phyloP scores from a whole-genome alignment of 371 early-diverging fungal genomes.

The Syncephalastrum contaminatum region DNA sequence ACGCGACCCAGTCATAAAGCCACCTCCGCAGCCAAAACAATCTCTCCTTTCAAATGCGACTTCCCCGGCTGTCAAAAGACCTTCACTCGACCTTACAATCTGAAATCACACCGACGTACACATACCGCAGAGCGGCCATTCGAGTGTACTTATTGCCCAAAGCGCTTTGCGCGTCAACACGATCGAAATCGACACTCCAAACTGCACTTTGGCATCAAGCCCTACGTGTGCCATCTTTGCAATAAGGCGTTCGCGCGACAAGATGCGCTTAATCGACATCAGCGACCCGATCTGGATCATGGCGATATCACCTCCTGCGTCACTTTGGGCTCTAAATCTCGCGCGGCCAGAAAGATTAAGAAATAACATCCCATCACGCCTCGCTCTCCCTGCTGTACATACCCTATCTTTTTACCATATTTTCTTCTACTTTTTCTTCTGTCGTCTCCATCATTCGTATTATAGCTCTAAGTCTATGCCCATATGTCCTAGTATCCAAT shows the following conservation, averaged over 20 bases:
- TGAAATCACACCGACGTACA: slow-evolving; percentile 78
- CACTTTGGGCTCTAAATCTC: too few species aligned
- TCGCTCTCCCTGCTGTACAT: too few species aligned
- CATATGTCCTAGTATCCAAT: too few species aligned
- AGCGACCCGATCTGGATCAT: slow-evolving; percentile 9
- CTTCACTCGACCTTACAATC: slow-evolving; percentile 79
- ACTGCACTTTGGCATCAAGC: slow-evolving; percentile 66
- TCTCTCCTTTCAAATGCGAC: slow-evolving; percentile 19
- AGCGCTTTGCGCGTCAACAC: slow-evolving; percentile 70
- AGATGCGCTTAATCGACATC: slow-evolving; percentile 72
- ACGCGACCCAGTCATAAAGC: background rate
- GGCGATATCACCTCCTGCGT: too few species aligned
- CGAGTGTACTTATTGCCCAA: slow-evolving; percentile 61
- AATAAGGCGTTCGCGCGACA: slow-evolving; percentile 73
- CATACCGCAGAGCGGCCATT: slow-evolving; percentile 77
- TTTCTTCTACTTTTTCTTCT: too few species aligned
- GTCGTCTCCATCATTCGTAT: too few species aligned
- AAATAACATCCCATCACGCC: too few species aligned
- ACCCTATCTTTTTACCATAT: too few species aligned
- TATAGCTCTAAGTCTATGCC: too few species aligned
- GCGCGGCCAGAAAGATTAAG: too few species aligned
- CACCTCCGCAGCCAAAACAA: slow-evolving; percentile 1
- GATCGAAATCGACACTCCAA: slow-evolving; percentile 83
- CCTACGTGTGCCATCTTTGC: slow-evolving; percentile 63
- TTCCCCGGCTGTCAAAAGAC: slow-evolving; percentile 63